Conservation (phyloP, 345 rosid genomes). For the Populus pruinosa region DNA sequence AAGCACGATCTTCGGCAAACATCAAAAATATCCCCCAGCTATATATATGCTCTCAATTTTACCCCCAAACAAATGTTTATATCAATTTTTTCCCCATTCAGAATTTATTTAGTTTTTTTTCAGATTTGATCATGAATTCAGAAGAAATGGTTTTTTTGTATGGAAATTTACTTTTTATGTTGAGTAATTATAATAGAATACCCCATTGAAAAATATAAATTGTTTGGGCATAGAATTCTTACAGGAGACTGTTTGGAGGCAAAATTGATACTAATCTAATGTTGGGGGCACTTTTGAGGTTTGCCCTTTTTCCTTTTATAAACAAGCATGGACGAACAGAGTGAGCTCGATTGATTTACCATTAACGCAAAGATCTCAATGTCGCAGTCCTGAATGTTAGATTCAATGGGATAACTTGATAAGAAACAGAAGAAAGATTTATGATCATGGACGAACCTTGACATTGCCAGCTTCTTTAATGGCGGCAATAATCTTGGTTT, state of each 20-base stretch:
- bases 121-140: not conserved
- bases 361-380: not conserved
- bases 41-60: not conserved
- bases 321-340: too few relatives aligned
- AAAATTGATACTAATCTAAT: too few relatives aligned
- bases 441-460: conserved; percentile 29
- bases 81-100: not conserved
- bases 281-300: too few relatives aligned
- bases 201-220: too few relatives aligned
- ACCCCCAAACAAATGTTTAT: not conserved
- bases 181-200: too few relatives aligned
- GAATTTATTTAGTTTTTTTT: not conserved
- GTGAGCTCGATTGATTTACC: too few relatives aligned
- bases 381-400: not conserved
- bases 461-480: conserved; percentile 53
- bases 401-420: not conserved
- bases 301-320: too few relatives aligned
- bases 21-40: not conserved
- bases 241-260: too few relatives aligned
- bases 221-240: too few relatives aligned
- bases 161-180: too few relatives aligned
- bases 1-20: not conserved
- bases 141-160: too few relatives aligned
- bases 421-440: not conserved
- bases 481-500: conserved; percentile 43